A percentile compares a stretch with the other conserved stretches of the same genome.
These are phyloP conservation scores for Vitis hybrid DNA, from an alignment of 177 flowering plant species.

Conservation along the genomic window DNA sequence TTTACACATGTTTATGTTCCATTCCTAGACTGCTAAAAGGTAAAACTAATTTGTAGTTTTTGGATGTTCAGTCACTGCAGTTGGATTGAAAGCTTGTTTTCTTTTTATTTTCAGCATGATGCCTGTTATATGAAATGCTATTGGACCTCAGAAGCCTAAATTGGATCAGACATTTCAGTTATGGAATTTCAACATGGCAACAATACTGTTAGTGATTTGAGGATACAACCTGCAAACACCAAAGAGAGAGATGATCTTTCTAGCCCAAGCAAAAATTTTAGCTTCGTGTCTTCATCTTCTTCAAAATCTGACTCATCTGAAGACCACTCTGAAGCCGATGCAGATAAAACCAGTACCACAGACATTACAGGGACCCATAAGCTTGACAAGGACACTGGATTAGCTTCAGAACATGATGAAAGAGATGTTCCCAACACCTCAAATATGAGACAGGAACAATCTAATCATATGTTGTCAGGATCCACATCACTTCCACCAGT, in stretches of 20 bases:
- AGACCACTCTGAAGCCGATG: slow-evolving; percentile 1
- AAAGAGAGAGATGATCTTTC: slow-evolving; percentile 2
- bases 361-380: not conserved
- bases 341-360: not conserved
- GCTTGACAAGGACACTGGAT: not conserved
- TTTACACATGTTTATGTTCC: too few relatives aligned
- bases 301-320: slow-evolving; percentile 8
- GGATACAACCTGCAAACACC: not conserved
- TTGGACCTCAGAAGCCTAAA: too few relatives aligned
- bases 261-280: not conserved
- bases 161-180: too few relatives aligned
- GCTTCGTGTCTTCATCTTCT: slow-evolving; percentile 6
- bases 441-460: slow-evolving; percentile 1
- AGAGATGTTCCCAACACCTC: not conserved
- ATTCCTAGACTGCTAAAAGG: too few relatives aligned
- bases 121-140: too few relatives aligned
- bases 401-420: not conserved
- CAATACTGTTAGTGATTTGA: too few relatives aligned
- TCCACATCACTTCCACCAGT: not conserved
- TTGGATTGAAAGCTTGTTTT: too few relatives aligned
- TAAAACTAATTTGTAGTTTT: too few relatives aligned
- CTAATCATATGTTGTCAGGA: not conserved
- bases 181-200: too few relatives aligned
- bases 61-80: too few relatives aligned
- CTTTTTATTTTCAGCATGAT: too few relatives aligned